Evolutionary conservation across 176 grass and related monocot species (phyloP).

Genomic region (Oryza meyeriana): DNA sequence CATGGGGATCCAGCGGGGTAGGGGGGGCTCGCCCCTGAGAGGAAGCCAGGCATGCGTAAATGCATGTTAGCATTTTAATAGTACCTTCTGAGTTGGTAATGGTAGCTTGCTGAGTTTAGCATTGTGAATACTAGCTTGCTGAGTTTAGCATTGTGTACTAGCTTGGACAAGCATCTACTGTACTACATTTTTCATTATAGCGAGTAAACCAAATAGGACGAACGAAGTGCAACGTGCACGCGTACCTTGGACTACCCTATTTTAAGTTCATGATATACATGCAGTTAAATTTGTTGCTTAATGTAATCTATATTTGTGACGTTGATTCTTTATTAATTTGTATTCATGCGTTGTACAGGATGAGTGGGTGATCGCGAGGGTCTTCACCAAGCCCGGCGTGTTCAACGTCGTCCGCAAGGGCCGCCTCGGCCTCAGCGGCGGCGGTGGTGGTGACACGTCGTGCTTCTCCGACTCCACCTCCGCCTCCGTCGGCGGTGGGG

Average conservation of each 20-base stretch:
- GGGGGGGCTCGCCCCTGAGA: no score
- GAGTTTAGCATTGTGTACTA: no score
- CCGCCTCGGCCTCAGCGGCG: slow-evolving; percentile 31
- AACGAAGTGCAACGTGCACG: neutral
- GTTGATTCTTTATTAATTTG: neutral
- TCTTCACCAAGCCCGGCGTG: slow-evolving; percentile 72
- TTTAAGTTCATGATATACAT: neutral
- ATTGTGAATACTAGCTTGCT: no score
- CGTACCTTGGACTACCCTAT: neutral
- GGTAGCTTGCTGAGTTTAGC: no score
- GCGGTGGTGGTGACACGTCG: slow-evolving; percentile 16
- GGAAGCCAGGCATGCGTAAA: no score
- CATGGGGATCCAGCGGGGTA: no score
- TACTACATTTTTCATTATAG: no score
- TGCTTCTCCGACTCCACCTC: slow-evolving; percentile 78
- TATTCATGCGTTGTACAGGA: slow-evolving; percentile 34
- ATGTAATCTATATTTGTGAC: neutral
- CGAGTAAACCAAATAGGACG: no score
- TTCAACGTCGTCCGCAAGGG: slow-evolving; percentile 32
- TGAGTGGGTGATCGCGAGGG: slow-evolving; percentile 84
- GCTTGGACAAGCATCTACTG: no score
- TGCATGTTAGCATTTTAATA: no score
- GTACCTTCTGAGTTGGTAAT: no score
- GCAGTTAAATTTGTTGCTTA: neutral
- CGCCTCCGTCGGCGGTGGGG: slow-evolving; percentile 37